Conservation (phyloP, 306 rosid species). For the Luffa acutangula region DNA sequence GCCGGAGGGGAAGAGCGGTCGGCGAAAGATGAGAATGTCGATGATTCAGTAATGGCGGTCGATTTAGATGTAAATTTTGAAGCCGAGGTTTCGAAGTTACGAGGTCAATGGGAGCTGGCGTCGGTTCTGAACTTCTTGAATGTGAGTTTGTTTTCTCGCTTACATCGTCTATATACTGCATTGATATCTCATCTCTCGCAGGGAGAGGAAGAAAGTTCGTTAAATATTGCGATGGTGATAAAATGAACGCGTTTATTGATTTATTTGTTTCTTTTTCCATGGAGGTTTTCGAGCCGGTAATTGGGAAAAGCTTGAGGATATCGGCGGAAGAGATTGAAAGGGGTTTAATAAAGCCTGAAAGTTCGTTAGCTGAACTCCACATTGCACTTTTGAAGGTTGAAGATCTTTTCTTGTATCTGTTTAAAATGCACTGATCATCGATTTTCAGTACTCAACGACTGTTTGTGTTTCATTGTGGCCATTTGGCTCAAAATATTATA, state of each 20-base stretch:
- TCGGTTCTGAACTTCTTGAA: constrained; percentile 65
- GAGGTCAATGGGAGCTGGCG: constrained; percentile 80
- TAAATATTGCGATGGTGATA: neutral
- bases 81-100: constrained; percentile 38
- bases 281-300: constrained; percentile 63
- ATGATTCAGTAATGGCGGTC: constrained; percentile 12
- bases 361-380: constrained; percentile 60
- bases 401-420: neutral
- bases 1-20: constrained; percentile 13
- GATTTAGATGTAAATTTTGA: constrained; percentile 12
- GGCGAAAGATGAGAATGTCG: constrained; percentile 18
- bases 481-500: neutral
- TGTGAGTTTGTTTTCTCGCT: constrained; percentile 27
- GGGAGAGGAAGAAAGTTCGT: neutral
- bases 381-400: constrained; percentile 65
- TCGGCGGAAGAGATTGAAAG: constrained; percentile 66
- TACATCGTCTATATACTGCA: neutral
- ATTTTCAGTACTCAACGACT: neutral
- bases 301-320: constrained; percentile 41
- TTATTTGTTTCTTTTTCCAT: neutral
- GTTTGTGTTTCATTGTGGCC: neutral
- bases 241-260: neutral
- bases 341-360: constrained; percentile 53
- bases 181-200: neutral
- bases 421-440: neutral